Evolutionary conservation across 1,284 basidiomycete genomes (phyloP), one percentile per base, ranked within the genome.

Genomic region (Vanrija pseudolonga): DNA sequence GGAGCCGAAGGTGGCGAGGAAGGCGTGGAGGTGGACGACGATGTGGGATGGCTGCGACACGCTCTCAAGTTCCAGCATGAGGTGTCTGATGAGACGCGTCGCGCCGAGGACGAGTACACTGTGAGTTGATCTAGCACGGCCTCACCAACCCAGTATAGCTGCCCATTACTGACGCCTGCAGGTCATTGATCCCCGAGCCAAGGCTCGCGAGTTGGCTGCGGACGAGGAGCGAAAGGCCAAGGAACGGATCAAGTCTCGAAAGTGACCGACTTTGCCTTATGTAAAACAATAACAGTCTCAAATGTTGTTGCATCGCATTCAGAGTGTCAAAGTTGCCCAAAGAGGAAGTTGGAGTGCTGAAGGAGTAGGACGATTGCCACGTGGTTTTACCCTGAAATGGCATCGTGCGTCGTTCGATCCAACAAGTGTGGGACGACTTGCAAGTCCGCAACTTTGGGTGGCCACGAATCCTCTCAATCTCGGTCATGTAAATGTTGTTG

Each of bases 31-130:
- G 83, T 92, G 39, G 90, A 93, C 66, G 80, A 86, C 57, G 90
- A 93, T 70, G 79, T 81, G 8, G 89, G 83, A 8, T 93, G 92
- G 79, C 80, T 93, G 76, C 80, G 77, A 9, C 90, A 94, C 69
- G 76, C 81, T 19, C 77, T 94, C 55, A 82, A 83, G 61, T 91
- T 92, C 74, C 82, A 86, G 18, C 89, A 90, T 71, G 88, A 86
- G 54, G 86, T 89, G 65, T 72, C 68, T 26, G 73, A 77, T 38
- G 86, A 92, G 74, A 83, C 82, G 17, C 74, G 79, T 54, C 86
- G 92, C 70, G 90, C 90, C 0, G 89, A 93, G 72, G 80, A 89
- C 46, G 90, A 94, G 63, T 94, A 93, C 66, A 88, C 91, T 71
- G 90, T 94, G 45, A 90, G 75, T 65, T 2, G 11, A 8, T 5